A percentile compares a stretch with the other conserved stretches of the same genome.
Evolutionary conservation across 2,329 filamentous ascomycete genomes (phyloP).

Genomic region (Mariannaea elegans): DNA sequence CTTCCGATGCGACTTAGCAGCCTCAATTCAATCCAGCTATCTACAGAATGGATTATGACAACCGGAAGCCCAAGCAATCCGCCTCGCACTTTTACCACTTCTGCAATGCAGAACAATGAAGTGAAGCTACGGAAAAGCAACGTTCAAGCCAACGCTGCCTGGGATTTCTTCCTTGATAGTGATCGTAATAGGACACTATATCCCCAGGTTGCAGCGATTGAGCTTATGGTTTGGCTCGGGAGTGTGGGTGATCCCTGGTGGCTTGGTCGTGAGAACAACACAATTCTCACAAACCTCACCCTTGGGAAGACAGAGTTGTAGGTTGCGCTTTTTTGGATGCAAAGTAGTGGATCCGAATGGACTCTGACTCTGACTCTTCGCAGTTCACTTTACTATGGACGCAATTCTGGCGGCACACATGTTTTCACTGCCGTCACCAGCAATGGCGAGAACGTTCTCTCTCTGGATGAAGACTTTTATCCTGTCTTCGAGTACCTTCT

Average conservation of each 20-base stretch:
- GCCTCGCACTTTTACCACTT: conserved; percentile 22
- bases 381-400: conserved; percentile 36
- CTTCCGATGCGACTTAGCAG: conserved; percentile 34
- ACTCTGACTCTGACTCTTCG: not conserved
- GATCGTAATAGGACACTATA: conserved; percentile 33
- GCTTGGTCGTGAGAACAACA: conserved; percentile 31
- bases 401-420: conserved; percentile 35
- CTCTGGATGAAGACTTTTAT: conserved; percentile 36
- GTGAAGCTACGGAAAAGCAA: conserved; percentile 10
- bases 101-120: conserved; percentile 30
- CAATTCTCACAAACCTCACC: conserved; percentile 32
- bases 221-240: conserved; percentile 40
- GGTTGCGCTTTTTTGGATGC: not conserved
- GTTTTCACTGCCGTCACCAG: conserved; percentile 35
- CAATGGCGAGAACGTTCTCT: conserved; percentile 29
- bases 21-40: conserved; percentile 29
- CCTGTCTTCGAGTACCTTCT: conserved; percentile 38
- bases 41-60: conserved; percentile 38
- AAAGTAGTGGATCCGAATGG: not conserved
- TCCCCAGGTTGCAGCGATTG: conserved; percentile 32
- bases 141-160: conserved; percentile 34
- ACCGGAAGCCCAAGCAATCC: conserved; percentile 13
- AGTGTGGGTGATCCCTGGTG: conserved; percentile 39
- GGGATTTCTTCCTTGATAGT: conserved; percentile 40
- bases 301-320: conserved; percentile 37